A percentile compares a stretch with the other conserved stretches of the same genome.
These are phyloP conservation scores for Cyclotella atomus DNA, from an alignment of 108 stramenopile genomes.

Conservation along the genomic window DNA sequence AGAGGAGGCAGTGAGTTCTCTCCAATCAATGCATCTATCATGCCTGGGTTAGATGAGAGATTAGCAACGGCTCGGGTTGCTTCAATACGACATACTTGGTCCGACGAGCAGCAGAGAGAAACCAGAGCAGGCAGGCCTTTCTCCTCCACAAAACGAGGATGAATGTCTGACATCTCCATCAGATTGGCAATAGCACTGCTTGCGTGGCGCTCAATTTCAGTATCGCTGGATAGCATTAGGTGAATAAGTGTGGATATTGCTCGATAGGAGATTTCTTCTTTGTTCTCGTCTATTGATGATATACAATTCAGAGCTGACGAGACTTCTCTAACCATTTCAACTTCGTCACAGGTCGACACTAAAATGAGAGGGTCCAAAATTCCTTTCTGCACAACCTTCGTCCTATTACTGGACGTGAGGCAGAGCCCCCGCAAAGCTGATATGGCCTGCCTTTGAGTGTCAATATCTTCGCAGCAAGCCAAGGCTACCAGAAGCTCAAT, in stretches of 20 bases:
- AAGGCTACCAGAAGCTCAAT: conserved; percentile 73
- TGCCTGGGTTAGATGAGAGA: conserved; percentile 79
- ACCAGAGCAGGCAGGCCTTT: conserved; percentile 69
- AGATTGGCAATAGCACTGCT: conserved; percentile 82
- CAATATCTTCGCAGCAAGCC: conserved; percentile 81
- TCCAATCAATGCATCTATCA: conserved; percentile 69
- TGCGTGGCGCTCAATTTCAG: conserved; percentile 76
- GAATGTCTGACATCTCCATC: conserved; percentile 74
- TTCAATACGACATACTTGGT: conserved; percentile 64
- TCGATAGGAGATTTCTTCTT: conserved; percentile 83
- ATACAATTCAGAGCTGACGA: conserved; percentile 79
- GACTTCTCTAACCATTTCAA: conserved; percentile 68
- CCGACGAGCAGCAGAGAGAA: conserved; percentile 60
- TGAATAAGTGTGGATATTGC: conserved; percentile 78
- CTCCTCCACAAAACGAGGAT: conserved; percentile 76
- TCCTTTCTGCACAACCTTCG: conserved; percentile 68
- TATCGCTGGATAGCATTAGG: conserved; percentile 71
- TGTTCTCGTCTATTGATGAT: conserved; percentile 81
- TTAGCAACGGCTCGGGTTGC: conserved; percentile 77
- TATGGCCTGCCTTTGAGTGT: conserved; percentile 80
- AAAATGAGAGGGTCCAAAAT: conserved; percentile 83
- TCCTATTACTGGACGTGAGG: conserved; percentile 66
- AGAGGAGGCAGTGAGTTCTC: conserved; percentile 67
- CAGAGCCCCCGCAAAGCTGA: conserved; percentile 76
- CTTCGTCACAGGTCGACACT: conserved; percentile 76